These are phyloP conservation scores for Holtermannia corniformis DNA, from an alignment of 768 basidiomycete genomes.

Conservation along the genomic window DNA sequence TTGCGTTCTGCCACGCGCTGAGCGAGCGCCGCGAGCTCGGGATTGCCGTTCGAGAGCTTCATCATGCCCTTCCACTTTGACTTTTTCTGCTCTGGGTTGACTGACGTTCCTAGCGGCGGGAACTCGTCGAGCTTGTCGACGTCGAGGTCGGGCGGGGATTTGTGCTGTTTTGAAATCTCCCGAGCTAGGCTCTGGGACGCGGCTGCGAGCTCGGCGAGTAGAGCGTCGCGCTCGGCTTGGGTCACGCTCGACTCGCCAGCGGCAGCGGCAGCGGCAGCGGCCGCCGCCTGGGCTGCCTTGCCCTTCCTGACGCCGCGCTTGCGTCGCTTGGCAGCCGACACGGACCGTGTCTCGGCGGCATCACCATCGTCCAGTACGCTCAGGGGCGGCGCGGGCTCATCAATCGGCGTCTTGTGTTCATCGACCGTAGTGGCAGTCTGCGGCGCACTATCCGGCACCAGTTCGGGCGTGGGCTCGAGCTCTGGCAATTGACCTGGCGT, in stretches of 20 bases:
- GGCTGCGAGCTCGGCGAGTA: slow-evolving; percentile 59
- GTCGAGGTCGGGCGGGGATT: slow-evolving; percentile 16
- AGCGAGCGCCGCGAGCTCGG: slow-evolving; percentile 37
- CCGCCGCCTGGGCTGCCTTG: slow-evolving; percentile 49
- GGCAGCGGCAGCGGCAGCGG: slow-evolving; percentile 34
- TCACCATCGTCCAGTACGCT: slow-evolving; percentile 27
- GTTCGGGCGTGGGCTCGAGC: slow-evolving; percentile 16
- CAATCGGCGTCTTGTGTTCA: slow-evolving; percentile 22
- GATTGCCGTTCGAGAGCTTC: slow-evolving; percentile 41
- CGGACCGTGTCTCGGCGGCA: slow-evolving; percentile 50
- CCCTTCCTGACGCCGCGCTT: slow-evolving; percentile 80
- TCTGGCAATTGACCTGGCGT: no score
- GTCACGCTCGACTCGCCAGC: slow-evolving; percentile 47
- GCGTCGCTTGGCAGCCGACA: slow-evolving; percentile 67
- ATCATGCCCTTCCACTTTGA: slow-evolving; percentile 80
- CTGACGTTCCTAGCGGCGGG: slow-evolving; percentile 35
- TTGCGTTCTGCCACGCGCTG: slow-evolving; percentile 35
- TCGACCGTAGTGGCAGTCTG: slow-evolving; percentile 25
- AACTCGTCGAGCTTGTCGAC: slow-evolving; percentile 43
- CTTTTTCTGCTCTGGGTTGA: slow-evolving; percentile 48
- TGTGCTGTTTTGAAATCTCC: slow-evolving; percentile 49
- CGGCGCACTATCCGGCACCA: slow-evolving; percentile 17
- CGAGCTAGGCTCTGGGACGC: slow-evolving; percentile 75
- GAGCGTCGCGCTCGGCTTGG: slow-evolving; percentile 29
- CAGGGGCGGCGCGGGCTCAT: slow-evolving; percentile 15